phyloP scores from a whole-genome alignment of 2,329 filamentous ascomycete genomes.

The Paraphoma sp. region DNA sequence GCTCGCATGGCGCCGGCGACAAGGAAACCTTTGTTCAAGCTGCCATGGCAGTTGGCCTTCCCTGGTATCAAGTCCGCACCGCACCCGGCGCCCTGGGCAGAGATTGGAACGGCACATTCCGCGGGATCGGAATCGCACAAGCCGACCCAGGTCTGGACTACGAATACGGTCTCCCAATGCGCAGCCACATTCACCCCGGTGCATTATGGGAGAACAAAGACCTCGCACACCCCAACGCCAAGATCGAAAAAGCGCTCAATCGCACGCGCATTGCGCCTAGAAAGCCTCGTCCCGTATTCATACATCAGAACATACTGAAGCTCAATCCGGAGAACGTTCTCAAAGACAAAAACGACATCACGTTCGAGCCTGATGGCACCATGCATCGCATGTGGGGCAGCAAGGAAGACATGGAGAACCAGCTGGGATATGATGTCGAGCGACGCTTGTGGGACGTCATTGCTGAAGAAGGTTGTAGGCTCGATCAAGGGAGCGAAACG shows the following conservation, averaged over 20 bases:
- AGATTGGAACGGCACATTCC: conserved; percentile 13
- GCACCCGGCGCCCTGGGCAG: conserved; percentile 41
- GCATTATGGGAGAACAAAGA: conserved; percentile 16
- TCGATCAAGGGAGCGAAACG: conserved; percentile 5
- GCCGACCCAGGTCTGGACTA: conserved; percentile 28
- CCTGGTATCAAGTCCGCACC: conserved; percentile 51
- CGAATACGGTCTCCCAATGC: conserved; percentile 20
- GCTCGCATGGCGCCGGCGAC: conserved; percentile 53
- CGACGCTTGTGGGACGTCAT: conserved; percentile 30
- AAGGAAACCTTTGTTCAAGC: conserved; percentile 59
- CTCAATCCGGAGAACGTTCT: conserved; percentile 23
- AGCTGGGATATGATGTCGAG: conserved; percentile 35
- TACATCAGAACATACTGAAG: conserved; percentile 31
- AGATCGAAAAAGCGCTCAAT: conserved; percentile 6
- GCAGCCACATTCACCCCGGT: conserved; percentile 18
- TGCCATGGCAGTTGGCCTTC: conserved; percentile 50
- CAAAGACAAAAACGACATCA: conserved; percentile 1
- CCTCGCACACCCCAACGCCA: neutral
- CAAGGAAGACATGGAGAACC: conserved; percentile 13
- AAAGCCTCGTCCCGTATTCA: conserved; percentile 20
- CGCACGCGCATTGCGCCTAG: conserved; percentile 4
- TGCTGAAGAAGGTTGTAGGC: conserved; percentile 28
- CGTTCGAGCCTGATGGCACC: conserved; percentile 13
- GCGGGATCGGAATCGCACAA: conserved; percentile 23
- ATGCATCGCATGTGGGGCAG: conserved; percentile 29